Evolutionary conservation across 371 early-diverging fungal genomes (phyloP), one percentile per base, ranked within the genome.

Genomic region (Mortierella sp.): DNA sequence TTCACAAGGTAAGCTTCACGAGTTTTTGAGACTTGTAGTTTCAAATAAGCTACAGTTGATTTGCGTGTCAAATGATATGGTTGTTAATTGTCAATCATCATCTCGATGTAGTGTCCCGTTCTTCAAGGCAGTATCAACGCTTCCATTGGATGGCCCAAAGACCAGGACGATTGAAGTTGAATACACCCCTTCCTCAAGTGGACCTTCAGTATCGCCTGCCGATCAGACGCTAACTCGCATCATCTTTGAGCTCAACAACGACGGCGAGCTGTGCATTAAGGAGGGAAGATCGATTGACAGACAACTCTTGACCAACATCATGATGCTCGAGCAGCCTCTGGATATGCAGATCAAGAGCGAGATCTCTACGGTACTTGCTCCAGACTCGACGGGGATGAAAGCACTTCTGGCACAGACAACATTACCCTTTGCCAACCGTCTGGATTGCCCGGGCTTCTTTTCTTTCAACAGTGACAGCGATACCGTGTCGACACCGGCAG

Each of bases 311-410:
- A 42, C 82, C 24, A 80, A 86, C 73, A n/a, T 82, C 8, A 86
- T 86, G 86, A 78, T 86, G 82, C 78, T 86, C 34, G 73, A 70
- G n/a, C 86, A 82, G 44, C 82, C 86, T 3, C 77, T 78, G 24
- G 86, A 86, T 75, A 44, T 86, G 14, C 86, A 86, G 60, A 74
- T 86, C 45, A 73, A 76, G 16, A 68, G 82, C 63, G 82, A 82
- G 58, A 19, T 81, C 8, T 47, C 70, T 21, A 77, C 82, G 19
- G 58, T 14, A 1, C 63, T 86, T n/a, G 44, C 55, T 4, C 48
- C 55, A 9, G 72, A 77, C 16, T 45, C 77, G 0, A 57, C 70
- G 6, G 48, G 34, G 2, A 16, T 86, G 68, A 77, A 44, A 13
- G 75, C 79, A 0, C 65, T 86, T 14, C 34, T 77, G 48, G 19